phyloP scores from a whole-genome alignment of 805 yeast genomes.

The Sugiyamaella americana region DNA sequence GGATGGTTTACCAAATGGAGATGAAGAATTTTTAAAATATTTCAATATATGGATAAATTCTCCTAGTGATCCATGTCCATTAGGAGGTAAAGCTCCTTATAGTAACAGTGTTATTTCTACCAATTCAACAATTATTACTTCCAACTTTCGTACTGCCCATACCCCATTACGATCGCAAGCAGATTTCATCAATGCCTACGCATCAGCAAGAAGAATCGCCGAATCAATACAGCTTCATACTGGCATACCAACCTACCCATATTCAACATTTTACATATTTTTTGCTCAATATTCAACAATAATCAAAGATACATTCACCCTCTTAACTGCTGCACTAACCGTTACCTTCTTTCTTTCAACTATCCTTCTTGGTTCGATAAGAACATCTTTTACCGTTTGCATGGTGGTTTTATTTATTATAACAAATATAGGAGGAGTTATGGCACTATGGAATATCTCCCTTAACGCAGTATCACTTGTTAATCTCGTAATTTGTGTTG shows the following conservation, averaged over 20 bases:
- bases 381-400: constrained; percentile 51
- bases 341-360: constrained; percentile 47
- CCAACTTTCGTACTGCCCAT: constrained; percentile 78
- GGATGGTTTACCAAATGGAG: constrained; percentile 75
- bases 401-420: constrained; percentile 58
- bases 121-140: constrained; percentile 41
- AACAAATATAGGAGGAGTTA: constrained; percentile 69
- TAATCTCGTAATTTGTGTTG: constrained; percentile 85
- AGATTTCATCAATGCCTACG: constrained; percentile 78
- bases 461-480: constrained; percentile 87
- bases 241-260: constrained; percentile 67
- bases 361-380: constrained; percentile 58
- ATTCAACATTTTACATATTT: constrained; percentile 87
- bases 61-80: constrained; percentile 85
- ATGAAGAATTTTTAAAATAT: constrained; percentile 59
- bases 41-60: constrained; percentile 77
- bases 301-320: constrained; percentile 47
- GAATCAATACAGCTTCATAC: constrained; percentile 38
- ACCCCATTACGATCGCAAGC: constrained; percentile 70
- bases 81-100: constrained; percentile 95
- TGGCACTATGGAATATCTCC: constrained; percentile 69
- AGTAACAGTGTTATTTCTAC: constrained; percentile 47
- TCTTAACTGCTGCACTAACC: constrained; percentile 47
- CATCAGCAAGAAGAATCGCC: constrained; percentile 61
- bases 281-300: constrained; percentile 82